Evolutionary conservation across 2,329 filamentous ascomycete species (phyloP), one percentile per base, ranked within the genome.

Genomic region (Colletotrichum coccodes): DNA sequence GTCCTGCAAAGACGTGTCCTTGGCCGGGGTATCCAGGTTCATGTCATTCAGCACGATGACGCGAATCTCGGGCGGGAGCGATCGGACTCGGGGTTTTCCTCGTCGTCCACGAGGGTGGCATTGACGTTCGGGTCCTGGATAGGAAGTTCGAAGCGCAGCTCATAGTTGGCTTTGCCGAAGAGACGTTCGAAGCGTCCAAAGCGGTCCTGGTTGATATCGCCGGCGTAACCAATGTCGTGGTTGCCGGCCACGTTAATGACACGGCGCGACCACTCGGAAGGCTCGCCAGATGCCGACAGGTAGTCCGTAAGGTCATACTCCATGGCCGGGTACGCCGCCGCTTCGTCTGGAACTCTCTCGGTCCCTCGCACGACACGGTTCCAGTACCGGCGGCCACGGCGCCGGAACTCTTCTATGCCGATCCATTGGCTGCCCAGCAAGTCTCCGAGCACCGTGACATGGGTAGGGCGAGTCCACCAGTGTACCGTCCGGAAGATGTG

Each of bases 351-450:
- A 21, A 97, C 88, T 47, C 88, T 87, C 75, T 90, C 83, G 42
- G 87, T 88, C 6, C 90, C 90, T n/a, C 80, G 84, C 78, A 98
- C 94, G 2, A 96, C 91, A 6, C 91, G 86, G 67, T 89, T 85
- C 95, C 95, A 98, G 81, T 91, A 98, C 44, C 95, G 85, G 73
- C 82, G 80, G 18, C 90, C 91, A 44, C 96, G 88, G 70, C 84
- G 84, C 70, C 89, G 86, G 77, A 99, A 99, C 80, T 99, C 96
- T 34, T 86, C 87, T 76, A 97, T 91, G 58, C 87, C 88, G 70
- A 99, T 92, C 96, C 96, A 99, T 79, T 99, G 96, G 75, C 94
- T 97, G 11, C 96, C 96, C 11, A 99, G 83, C 67, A 99, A 83
- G 78, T 99, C 96, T 3, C 96, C 96, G 4, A 99, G 85, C 0